Base-by-base conservation (phyloP, 2,329 filamentous ascomycete species). In the Penicillium sp. region DNA sequence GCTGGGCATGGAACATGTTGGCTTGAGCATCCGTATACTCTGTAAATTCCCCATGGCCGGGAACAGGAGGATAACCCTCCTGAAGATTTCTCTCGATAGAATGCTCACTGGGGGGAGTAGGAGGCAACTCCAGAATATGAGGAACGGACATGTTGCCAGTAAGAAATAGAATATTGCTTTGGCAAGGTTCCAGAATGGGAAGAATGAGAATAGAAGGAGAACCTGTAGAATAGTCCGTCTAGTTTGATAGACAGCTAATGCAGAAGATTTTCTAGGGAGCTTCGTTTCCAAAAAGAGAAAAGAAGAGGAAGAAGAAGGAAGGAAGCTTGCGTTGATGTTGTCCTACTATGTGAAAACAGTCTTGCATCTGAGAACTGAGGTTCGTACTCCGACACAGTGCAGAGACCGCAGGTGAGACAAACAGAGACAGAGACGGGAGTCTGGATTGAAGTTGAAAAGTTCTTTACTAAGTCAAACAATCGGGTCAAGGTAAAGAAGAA, bases 61-160 rank as follows among this genome's bases (percentile, higher is more conserved):
- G 50, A 21, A 50, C 33, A 27, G 60, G 44, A 7, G 50, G 61
- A 46, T 68, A 62, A 3, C 8, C 19, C n/a, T 39, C 35, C 16
- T 39, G 54, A n/a, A 60, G 55, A 26, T 55, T 35, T 21, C 55
- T 53, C 55, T 68, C 62, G 16, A 62, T 55, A 14, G 50, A 52
- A 11, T 56, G 55, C 35, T 68, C 63, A 29, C 67, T 65, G 13
- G 70, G 70, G 39, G 72, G 71, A 10, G 72, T 69, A 39, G 67
- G 70, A 48, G 69, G 65, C 51, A 69, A 57, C 16, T 62, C 51
- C 47, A 59, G 62, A 31, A 52, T 37, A 21, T 56, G 45, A 44
- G 37, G 3, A 10, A 60, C 52, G 44, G 57, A 57, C 57, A 62
- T 55, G 3, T 13, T 48, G 37, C 21, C 31, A 10, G 4, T 8